Conservation (phyloP, 768 basidiomycete genomes). For the Pleurotus salmoneostramineus region DNA sequence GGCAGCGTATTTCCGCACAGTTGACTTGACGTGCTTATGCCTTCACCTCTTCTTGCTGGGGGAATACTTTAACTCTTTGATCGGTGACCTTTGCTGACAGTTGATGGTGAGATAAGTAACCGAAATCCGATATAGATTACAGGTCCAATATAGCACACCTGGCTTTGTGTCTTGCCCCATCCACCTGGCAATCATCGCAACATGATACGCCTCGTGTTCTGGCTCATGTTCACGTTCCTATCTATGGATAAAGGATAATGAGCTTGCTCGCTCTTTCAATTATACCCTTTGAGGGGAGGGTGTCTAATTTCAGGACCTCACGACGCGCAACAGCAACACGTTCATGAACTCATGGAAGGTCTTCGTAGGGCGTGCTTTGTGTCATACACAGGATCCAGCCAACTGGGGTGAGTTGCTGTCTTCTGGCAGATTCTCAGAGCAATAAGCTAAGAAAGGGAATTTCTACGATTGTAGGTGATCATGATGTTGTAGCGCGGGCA, state of each 20-base stretch:
- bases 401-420: not conserved
- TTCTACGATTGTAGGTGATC: not conserved
- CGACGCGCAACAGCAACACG: not conserved
- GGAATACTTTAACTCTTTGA: not conserved
- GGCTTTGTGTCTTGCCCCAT: not conserved
- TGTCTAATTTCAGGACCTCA: not conserved
- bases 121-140: constrained; percentile 1
- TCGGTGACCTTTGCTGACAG: not conserved
- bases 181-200: not conserved
- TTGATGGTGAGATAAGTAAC: not conserved
- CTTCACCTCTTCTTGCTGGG: too few relatives aligned
- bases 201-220: not conserved
- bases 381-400: not conserved
- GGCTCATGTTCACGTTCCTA: not conserved
- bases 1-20: not conserved
- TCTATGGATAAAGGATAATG: not conserved
- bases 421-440: not conserved
- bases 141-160: not conserved
- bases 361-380: not conserved
- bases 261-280: not conserved
- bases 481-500: not conserved
- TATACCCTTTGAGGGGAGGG: not conserved
- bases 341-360: not conserved
- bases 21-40: not conserved
- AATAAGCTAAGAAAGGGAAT: not conserved